Evolutionary conservation across 108 stramenopile species (phyloP).

Genomic region (Epipyxis sp.): DNA sequence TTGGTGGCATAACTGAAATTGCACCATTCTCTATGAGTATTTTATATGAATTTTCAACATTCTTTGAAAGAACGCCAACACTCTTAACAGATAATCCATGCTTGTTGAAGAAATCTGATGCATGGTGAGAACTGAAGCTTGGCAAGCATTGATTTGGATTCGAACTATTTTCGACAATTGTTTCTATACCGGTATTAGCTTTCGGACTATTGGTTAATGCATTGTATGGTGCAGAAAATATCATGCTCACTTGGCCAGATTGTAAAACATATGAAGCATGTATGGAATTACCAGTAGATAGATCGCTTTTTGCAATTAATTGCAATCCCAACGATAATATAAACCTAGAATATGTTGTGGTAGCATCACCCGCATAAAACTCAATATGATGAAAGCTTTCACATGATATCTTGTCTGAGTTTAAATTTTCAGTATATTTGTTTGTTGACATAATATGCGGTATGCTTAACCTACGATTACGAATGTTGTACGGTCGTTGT

Average conservation of each 20-base stretch:
- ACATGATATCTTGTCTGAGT: too few relatives aligned
- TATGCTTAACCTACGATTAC: too few relatives aligned
- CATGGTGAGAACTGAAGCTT: conserved; percentile 41
- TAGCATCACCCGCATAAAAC: conserved; percentile 55
- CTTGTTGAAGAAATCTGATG: conserved; percentile 38
- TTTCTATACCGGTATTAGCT: background rate
- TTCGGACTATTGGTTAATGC: background rate
- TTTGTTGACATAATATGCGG: too few relatives aligned
- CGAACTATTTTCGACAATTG: background rate
- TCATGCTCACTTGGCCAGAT: conserved; percentile 45
- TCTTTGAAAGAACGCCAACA: conserved; percentile 52
- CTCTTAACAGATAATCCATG: conserved; percentile 54
- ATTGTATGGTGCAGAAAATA: conserved; percentile 48
- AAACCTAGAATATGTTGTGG: conserved; percentile 42
- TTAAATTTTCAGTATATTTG: too few relatives aligned
- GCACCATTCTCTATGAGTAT: conserved; percentile 36
- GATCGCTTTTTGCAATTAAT: conserved; percentile 33
- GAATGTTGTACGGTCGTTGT: too few relatives aligned
- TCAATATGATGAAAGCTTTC: conserved; percentile 61
- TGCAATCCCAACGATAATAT: conserved; percentile 46
- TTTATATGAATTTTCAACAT: conserved; percentile 48
- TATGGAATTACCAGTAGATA: conserved; percentile 45
- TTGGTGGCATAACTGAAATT: conserved; percentile 34
- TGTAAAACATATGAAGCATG: conserved; percentile 49
- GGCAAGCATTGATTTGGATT: conserved; percentile 23